Base-by-base conservation (phyloP, 1,284 basidiomycete species). In the Trametes polyzona region DNA sequence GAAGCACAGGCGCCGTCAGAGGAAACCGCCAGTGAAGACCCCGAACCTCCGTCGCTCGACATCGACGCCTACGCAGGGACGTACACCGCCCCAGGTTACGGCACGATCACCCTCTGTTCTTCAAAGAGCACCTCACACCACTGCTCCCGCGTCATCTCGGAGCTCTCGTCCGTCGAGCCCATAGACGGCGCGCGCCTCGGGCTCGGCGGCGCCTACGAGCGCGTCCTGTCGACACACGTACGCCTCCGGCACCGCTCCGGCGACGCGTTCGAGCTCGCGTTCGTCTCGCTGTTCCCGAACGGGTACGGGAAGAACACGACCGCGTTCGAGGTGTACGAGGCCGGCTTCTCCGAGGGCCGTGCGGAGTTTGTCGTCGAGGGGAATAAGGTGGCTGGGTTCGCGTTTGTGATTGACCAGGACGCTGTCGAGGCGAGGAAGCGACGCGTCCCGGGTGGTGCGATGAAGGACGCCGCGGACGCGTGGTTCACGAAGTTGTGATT, bases 71-170 rank as follows among this genome's bases (percentile, higher is more conserved):
- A 59, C 44, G 30, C 63, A 36, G 77, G 77, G 6, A 75, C 72
- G 0, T 78, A 75, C 58, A n/a, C 43, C 11, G 65, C 73, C 47
- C 55, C 67, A 0, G 74, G 70, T 6, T 78, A 78, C 24, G 74
- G 73, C 33, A 39, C 65, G 4, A 54, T 78, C 48, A 71, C 70
- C 1, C 66, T 78, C 26, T 78, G 76, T 47, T 55, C 66, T 14
- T 55, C 72, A 0, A 55, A 52, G 2, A 69, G 66, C 55, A 41
- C 52, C 1, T 72, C 72, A 11, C 23, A 55, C 30, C 58, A 72
- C 58, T 74, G 65, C 63, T 17, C 62, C 29, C 11, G 50, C 47
- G 55, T 66, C 41, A 60, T 67, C 7, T 36, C 58, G 9, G 65
- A 70, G 26, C 76, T 76, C 52, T 42, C 47, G 8, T 39, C 44